A percentile compares a stretch with the other conserved stretches of the same genome.
Evolutionary conservation across 2,329 filamentous ascomycete genomes (phyloP).

Genomic region (Helicocarpus griseus): DNA sequence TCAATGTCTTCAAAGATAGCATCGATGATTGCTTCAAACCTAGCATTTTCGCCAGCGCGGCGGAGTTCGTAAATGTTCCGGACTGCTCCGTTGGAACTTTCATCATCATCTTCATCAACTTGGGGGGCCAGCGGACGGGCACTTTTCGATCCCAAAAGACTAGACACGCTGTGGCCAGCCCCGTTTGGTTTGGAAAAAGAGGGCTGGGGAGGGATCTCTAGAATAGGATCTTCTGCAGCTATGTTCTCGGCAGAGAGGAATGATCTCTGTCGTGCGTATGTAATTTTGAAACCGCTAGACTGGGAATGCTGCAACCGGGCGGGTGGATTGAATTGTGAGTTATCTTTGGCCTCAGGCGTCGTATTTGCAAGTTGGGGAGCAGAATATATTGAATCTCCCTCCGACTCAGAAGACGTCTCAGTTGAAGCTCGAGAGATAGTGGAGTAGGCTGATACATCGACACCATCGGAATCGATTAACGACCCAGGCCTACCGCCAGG

Average conservation of each 20-base stretch:
- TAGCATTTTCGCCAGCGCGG: conserved; percentile 47
- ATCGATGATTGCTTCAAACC: conserved; percentile 47
- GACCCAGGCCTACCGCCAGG: neutral
- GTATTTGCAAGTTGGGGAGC: neutral
- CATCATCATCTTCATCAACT: conserved; percentile 38
- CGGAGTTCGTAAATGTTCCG: conserved; percentile 54
- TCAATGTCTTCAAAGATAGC: conserved; percentile 51
- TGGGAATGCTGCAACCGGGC: conserved; percentile 14
- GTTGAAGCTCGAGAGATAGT: neutral
- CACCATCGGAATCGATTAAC: conserved; percentile 5
- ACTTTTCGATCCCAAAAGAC: neutral
- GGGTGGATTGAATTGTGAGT: conserved; percentile 7
- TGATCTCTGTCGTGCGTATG: conserved; percentile 51
- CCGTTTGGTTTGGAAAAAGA: neutral
- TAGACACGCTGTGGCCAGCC: neutral
- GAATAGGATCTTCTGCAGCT: conserved; percentile 8
- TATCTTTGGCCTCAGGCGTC: neutral
- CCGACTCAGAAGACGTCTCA: neutral
- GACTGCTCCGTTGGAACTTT: conserved; percentile 33
- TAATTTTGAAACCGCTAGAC: conserved; percentile 37
- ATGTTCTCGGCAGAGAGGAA: conserved; percentile 44
- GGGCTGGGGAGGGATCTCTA: neutral
- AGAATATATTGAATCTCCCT: neutral
- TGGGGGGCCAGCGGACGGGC: conserved; percentile 14
- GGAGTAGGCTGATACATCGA: neutral